Conservation (phyloP, 2,329 filamentous ascomycete genomes). For the Colletotrichum sp. region DNA sequence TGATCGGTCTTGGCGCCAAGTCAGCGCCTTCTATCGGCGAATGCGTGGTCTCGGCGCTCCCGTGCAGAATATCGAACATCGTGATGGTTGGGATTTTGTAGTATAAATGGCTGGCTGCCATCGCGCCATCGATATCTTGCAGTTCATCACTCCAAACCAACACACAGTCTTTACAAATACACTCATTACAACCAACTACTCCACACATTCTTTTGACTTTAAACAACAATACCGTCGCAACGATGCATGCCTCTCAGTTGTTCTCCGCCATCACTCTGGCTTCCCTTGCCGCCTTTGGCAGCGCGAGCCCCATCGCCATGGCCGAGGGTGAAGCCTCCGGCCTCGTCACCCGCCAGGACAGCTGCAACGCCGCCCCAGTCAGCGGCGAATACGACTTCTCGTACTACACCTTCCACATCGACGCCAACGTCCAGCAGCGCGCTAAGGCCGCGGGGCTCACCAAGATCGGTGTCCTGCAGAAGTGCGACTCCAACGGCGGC, state of each 20-base stretch:
- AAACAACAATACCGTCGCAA: background rate
- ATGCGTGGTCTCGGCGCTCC: background rate
- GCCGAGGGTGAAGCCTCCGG: background rate
- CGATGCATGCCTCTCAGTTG: background rate
- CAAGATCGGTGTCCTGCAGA: background rate
- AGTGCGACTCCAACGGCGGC: background rate
- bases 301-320: background rate
- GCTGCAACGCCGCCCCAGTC: background rate
- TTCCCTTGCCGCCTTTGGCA: background rate
- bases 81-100: background rate
- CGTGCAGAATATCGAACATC: background rate
- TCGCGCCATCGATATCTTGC: background rate
- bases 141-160: background rate
- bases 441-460: background rate
- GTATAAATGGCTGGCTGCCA: background rate
- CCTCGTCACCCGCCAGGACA: background rate
- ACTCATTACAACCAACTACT: background rate
- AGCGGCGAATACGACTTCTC: background rate
- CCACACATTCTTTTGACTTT: background rate
- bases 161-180: background rate
- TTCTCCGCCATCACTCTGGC: background rate
- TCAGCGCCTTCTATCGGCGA: background rate
- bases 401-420: slow-evolving; percentile 1
- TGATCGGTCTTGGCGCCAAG: background rate
- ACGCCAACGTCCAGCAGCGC: background rate